Percentiles rank a stretch among this genome's conserved stretches.
Conservation (phyloP, 768 basidiomycete genomes). For the Auriculariales sp. region DNA sequence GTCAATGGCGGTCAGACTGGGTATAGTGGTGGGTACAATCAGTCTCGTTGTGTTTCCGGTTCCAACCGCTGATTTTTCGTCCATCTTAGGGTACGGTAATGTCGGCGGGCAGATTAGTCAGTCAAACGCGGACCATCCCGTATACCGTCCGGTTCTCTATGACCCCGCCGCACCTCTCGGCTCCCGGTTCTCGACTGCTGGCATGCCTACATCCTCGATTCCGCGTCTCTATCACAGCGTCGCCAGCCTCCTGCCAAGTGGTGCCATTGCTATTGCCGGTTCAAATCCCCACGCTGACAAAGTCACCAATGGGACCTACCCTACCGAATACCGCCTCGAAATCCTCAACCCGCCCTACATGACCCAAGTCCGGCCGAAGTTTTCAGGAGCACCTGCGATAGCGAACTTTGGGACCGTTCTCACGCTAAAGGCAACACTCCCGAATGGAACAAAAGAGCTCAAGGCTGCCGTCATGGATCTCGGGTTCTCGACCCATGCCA, state of each 20-base stretch:
- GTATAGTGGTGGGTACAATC: slow-evolving; percentile 13
- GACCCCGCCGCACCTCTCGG: slow-evolving; percentile 30
- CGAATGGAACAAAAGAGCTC: neutral
- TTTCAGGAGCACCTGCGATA: slow-evolving; percentile 16
- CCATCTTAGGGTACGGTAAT: slow-evolving; percentile 19
- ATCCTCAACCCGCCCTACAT: slow-evolving; percentile 30
- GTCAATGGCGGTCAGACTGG: slow-evolving; percentile 23
- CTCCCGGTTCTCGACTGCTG: slow-evolving; percentile 30
- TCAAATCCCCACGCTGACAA: slow-evolving; percentile 33
- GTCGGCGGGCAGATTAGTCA: slow-evolving; percentile 14
- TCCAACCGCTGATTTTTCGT: neutral
- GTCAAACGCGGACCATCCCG: slow-evolving; percentile 23
- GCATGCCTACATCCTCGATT: slow-evolving; percentile 27
- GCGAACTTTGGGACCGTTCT: slow-evolving; percentile 23
- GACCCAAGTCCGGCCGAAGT: slow-evolving; percentile 19
- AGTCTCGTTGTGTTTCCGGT: neutral
- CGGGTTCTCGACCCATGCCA: slow-evolving; percentile 28
- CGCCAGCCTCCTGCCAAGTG: slow-evolving; percentile 40
- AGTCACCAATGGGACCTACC: slow-evolving; percentile 11
- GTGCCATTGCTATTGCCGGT: slow-evolving; percentile 30
- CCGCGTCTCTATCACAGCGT: slow-evolving; percentile 50
- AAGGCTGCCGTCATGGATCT: slow-evolving; percentile 24
- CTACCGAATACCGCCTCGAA: slow-evolving; percentile 23
- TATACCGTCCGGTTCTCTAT: slow-evolving; percentile 33
- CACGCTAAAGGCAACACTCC: slow-evolving; percentile 15